phyloP scores from a whole-genome alignment of 2,329 filamentous ascomycete genomes.

The Hymenoscyphus salicellus region DNA sequence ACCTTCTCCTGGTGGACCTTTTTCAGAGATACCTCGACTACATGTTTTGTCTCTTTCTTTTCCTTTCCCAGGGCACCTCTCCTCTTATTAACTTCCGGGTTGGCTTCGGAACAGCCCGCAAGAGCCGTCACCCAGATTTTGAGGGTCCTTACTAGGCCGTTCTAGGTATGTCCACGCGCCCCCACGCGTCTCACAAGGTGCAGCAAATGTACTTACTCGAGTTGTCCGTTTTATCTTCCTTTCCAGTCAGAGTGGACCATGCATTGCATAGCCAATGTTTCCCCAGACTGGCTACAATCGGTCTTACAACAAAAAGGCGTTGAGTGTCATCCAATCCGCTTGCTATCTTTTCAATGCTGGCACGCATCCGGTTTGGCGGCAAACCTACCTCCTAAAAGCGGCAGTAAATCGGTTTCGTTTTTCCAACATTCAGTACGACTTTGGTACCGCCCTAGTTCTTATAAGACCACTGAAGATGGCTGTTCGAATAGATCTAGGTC shows the following conservation, averaged over 20 bases:
- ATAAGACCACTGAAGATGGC: too few species aligned
- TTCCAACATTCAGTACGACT: too few species aligned
- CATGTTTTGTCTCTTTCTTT: background rate
- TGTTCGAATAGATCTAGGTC: too few species aligned
- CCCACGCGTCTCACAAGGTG: conserved; percentile 21
- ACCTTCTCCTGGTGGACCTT: background rate
- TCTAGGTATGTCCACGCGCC: conserved; percentile 19
- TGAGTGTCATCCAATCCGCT: conserved; percentile 9
- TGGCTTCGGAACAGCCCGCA: background rate
- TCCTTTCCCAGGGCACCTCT: background rate
- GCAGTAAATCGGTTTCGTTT: too few species aligned
- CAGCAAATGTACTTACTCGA: conserved; percentile 11
- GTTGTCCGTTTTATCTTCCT: conserved; percentile 2
- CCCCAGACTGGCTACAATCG: conserved; percentile 9
- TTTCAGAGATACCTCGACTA: background rate
- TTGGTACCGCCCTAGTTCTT: too few species aligned
- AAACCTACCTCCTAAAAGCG: background rate
- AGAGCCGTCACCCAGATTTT: background rate
- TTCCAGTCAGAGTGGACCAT: background rate
- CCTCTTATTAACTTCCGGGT: background rate
- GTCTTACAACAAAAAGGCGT: conserved; percentile 3
- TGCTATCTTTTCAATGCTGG: conserved; percentile 12
- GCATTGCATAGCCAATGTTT: conserved; percentile 5
- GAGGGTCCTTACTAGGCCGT: conserved; percentile 8
- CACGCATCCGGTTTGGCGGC: conserved; percentile 22